A percentile compares a stretch with the other conserved stretches of the same genome.
phyloP scores from a whole-genome alignment of 345 rosid species.

The Brassica napus region Da-Ae NC_063440.1:16848001-16848500 shows the following conservation, averaged over 20 bases:
- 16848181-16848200: neutral
- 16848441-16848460: too few relatives aligned
- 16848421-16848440: too few relatives aligned
- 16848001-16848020: neutral
- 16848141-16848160: neutral
- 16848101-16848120: neutral
- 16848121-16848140: neutral
- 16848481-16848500: too few relatives aligned
- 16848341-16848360: too few relatives aligned
- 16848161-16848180: neutral
- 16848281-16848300: neutral
- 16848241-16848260: neutral
- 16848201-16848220: neutral
- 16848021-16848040: neutral
- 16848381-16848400: too few relatives aligned
- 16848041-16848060: constrained; percentile 14
- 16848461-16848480: too few relatives aligned
- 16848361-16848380: too few relatives aligned
- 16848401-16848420: too few relatives aligned
- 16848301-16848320: too few relatives aligned
- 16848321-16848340: too few relatives aligned
- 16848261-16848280: neutral
- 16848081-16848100: constrained; percentile 15
- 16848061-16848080: constrained; percentile 4
- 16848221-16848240: neutral